Evolutionary conservation across 1,284 basidiomycete species (phyloP), one percentile per base, ranked within the genome.

Genomic region (Calocybe gambosa): DNA sequence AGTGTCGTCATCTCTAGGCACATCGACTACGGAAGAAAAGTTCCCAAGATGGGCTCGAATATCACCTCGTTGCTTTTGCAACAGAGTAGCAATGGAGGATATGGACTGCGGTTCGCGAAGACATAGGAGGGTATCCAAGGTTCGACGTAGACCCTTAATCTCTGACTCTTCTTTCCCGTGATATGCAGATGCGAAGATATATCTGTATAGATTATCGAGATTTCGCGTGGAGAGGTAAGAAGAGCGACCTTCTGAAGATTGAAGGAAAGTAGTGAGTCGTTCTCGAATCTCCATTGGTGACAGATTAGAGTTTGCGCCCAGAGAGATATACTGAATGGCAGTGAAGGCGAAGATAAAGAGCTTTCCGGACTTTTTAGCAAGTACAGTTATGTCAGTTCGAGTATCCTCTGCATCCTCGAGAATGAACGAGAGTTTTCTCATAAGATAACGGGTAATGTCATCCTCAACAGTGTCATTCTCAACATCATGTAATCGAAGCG

Each of bases 401-500:
- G 39, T 6, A 33, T 43, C 15, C 12, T 13, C 33, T 25, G 42
- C 25, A 29, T 43, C 16, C 34, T 33, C 37, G 25, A 25, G 19
- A 38, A 43, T 3, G 12, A 16, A n/a, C 5, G 44, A 39, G 21
- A 50, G 44, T 21, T 34, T n/a, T 26, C 31, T 31, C 12, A 10
- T 26, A 12, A 52, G 34, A 34, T 28, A 50, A 10, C 41, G 19
- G 2, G 19, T 13, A 20, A 53, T 50, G 28, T 51, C 52, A 2
- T 36, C 23, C 25, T 47, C 35, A 8, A 53, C 31, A 7, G 18
- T 7, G 3, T 18, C 10, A 1, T 7, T 18, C 1, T 45, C 21
- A 6, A 52, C 40, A 19, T 53, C 50, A 21, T 55, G 54, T 8
- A 54, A 26, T 28, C 47, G 19, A 12, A 52, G 50, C 15, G 31